Percentiles rank a stretch among this genome's conserved stretches.
These are phyloP conservation scores for Paspalum notatum DNA, from an alignment of 176 grass and related monocot genomes.

Conservation along the genomic window DNA sequence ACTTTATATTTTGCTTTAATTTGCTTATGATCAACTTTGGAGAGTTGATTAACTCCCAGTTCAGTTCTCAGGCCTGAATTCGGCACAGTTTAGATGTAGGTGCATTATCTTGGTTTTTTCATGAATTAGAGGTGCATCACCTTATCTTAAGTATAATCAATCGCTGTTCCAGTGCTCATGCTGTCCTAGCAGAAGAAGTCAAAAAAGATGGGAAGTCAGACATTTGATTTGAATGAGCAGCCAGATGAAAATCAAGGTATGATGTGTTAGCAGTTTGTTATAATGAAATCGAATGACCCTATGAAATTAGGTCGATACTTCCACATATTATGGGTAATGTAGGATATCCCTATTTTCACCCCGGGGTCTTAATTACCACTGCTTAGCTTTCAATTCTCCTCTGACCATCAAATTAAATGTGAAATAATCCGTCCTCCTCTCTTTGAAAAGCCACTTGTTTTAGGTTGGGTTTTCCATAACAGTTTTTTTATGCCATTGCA, in stretches of 20 bases:
- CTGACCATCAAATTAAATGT: no score
- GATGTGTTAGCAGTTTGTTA: not conserved
- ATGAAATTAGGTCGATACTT: no score
- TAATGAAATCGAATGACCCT: no score
- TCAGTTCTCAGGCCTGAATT: not conserved
- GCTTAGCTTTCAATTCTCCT: no score
- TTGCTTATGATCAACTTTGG: conserved; percentile 11
- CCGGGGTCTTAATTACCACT: no score
- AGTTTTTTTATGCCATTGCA: not conserved
- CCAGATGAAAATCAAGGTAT: conserved; percentile 38
- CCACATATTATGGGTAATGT: no score
- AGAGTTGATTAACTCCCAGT: not conserved
- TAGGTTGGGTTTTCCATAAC: not conserved
- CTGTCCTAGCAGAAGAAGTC: conserved; percentile 35
- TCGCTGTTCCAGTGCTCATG: not conserved
- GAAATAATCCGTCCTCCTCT: no score
- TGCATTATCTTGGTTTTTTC: not conserved
- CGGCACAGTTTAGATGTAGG: not conserved
- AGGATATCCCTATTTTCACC: no score
- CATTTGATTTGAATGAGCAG: conserved; percentile 43
- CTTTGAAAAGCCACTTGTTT: not conserved
- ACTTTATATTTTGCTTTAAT: not conserved
- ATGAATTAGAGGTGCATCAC: not conserved
- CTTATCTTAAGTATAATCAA: not conserved
- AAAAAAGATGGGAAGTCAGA: conserved; percentile 13